These are phyloP conservation scores for Aspergillus sp. DNA, from an alignment of 2,329 filamentous ascomycete species.

Conservation along the genomic window DNA sequence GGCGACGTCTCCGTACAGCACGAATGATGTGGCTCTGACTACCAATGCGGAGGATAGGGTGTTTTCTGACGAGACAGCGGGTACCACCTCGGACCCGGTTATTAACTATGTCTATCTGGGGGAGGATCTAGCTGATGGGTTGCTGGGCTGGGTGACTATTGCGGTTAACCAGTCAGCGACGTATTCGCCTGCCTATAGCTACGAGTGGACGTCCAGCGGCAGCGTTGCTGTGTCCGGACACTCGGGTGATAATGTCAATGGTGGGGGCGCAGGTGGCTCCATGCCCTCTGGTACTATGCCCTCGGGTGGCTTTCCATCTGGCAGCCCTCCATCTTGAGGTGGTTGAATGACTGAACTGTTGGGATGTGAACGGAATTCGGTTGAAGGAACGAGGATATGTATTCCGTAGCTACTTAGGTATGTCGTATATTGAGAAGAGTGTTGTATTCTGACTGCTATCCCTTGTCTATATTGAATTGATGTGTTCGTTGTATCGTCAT, in stretches of 20 bases:
- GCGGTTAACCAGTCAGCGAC: conserved; percentile 9
- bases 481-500: too few species aligned
- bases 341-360: too few species aligned
- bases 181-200: conserved; percentile 7
- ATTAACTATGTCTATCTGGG: conserved; percentile 15
- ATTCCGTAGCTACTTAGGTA: too few species aligned
- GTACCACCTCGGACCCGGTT: conserved; percentile 13
- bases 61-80: conserved; percentile 11
- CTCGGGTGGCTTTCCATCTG: neutral
- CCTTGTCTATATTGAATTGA: too few species aligned
- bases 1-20: conserved; percentile 35
- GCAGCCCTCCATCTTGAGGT: neutral
- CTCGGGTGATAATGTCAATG: conserved; percentile 1
- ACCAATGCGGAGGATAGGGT: conserved; percentile 13
- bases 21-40: conserved; percentile 15
- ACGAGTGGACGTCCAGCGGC: conserved; percentile 3
- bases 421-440: too few species aligned
- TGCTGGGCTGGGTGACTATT: conserved; percentile 14
- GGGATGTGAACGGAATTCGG: too few species aligned
- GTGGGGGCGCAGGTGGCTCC: conserved; percentile 2
- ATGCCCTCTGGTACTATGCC: neutral
- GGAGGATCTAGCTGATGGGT: conserved; percentile 10
- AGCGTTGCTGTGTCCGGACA: conserved; percentile 3
- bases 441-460: too few species aligned
- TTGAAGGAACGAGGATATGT: too few species aligned